These are phyloP conservation scores for Leptoxyphium fumago DNA, from an alignment of 2,329 filamentous ascomycete genomes.

Conservation along the genomic window DNA sequence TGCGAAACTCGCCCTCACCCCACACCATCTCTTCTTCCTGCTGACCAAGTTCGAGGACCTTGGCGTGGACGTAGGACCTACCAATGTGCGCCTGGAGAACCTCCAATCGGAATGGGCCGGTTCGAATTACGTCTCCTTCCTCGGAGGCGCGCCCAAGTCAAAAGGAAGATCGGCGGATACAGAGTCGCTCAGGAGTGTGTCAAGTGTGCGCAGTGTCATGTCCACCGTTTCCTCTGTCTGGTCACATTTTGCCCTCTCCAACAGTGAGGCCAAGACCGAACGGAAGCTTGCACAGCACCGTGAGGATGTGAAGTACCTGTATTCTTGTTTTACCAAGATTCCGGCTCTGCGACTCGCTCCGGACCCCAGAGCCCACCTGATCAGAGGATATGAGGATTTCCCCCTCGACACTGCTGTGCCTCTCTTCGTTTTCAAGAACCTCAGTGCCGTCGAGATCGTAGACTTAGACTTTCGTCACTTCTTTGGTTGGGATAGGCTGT, in stretches of 20 bases:
- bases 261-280: conserved; percentile 69
- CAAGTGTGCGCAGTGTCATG: conserved; percentile 93
- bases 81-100: conserved; percentile 92
- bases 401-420: conserved; percentile 96
- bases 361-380: conserved; percentile 83
- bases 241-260: conserved; percentile 74
- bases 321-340: conserved; percentile 97
- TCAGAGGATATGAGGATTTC: conserved; percentile 91
- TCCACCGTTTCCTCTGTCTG: conserved; percentile 89
- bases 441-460: conserved; percentile 84
- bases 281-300: conserved; percentile 77
- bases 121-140: conserved; percentile 89
- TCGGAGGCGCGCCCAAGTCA: conserved; percentile 67
- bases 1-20: conserved; percentile 79
- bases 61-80: conserved; percentile 77
- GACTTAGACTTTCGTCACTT: conserved; percentile 95
- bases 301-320: conserved; percentile 85
- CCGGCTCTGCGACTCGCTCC: conserved; percentile 78
- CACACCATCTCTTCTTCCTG: conserved; percentile 93
- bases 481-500: conserved; percentile 88
- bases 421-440: conserved; percentile 92
- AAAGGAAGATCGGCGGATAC: conserved; percentile 73
- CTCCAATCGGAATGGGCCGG: conserved; percentile 76
- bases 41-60: conserved; percentile 91
- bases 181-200: conserved; percentile 87